Evolutionary conservation across 805 yeast species (phyloP).

Genomic region (Pichia cephalocereana): DNA sequence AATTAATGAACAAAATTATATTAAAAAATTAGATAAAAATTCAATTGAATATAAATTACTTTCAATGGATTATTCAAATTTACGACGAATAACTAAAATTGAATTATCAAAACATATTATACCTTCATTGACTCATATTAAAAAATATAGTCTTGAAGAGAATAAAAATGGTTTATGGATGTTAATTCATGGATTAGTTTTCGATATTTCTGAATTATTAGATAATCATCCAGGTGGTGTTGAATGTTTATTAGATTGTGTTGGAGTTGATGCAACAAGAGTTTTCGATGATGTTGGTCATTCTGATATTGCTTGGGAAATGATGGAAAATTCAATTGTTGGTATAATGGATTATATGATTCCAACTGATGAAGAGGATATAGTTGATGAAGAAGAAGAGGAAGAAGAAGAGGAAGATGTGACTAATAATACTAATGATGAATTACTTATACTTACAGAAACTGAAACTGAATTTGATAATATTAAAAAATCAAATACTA

Average conservation of each 20-base stretch:
- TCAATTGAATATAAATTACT: slow-evolving; percentile 3
- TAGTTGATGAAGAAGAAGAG: background rate
- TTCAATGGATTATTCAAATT: slow-evolving; percentile 1
- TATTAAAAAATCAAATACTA: background rate
- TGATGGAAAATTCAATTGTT: slow-evolving; percentile 70
- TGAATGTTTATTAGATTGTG: slow-evolving; percentile 69
- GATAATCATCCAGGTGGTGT: slow-evolving; percentile 78
- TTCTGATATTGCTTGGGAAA: slow-evolving; percentile 77
- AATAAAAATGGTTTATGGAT: slow-evolving; percentile 56
- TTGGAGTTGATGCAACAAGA: slow-evolving; percentile 69
- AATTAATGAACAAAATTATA: background rate
- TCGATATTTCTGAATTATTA: slow-evolving; percentile 48
- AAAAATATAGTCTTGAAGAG: background rate
- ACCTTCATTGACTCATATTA: slow-evolving; percentile 2
- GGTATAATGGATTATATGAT: slow-evolving; percentile 36
- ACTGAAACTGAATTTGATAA: background rate
- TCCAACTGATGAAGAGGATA: background rate
- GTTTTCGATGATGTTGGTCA: slow-evolving; percentile 65
- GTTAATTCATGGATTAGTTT: slow-evolving; percentile 60
- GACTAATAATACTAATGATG: too few species aligned
- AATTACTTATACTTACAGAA: background rate
- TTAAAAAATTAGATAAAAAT: background rate
- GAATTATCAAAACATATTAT: slow-evolving; percentile 7
- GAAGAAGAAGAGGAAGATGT: too few species aligned
- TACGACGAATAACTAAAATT: background rate